Evolutionary conservation across 345 rosid species (phyloP).

Genomic region (Lenwebbia sp.): DNA sequence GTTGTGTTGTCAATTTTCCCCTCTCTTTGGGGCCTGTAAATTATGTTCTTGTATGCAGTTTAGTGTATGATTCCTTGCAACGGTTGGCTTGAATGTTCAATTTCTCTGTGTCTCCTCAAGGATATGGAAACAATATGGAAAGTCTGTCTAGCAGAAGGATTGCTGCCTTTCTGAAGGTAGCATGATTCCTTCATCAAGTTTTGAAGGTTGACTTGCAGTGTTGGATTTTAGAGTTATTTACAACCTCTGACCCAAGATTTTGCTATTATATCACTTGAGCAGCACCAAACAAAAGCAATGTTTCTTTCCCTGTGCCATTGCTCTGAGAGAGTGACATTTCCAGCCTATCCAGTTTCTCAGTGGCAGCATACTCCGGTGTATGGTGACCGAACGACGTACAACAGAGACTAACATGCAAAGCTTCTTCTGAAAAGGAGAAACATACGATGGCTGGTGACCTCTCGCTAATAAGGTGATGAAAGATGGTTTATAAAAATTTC

Average conservation of each 20-base stretch:
- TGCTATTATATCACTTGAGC: not conserved
- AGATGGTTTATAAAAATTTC: not conserved
- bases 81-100: not conserved
- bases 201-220: not conserved
- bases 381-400: not conserved
- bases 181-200: not conserved
- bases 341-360: not conserved
- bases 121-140: not conserved
- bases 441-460: not conserved
- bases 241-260: no score
- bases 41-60: not conserved
- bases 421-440: not conserved
- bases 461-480: not conserved
- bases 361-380: not conserved
- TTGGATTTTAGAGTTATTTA: not conserved
- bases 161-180: not conserved
- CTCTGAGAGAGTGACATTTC: not conserved
- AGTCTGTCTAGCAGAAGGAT: not conserved
- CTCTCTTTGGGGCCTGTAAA: conserved; percentile 11
- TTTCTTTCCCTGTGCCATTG: not conserved
- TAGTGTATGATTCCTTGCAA: not conserved
- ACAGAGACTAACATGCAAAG: not conserved
- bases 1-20: not conserved
- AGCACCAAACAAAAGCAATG: not conserved
- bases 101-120: not conserved